phyloP scores from a whole-genome alignment of 371 early-diverging fungal genomes.

The Mortierella sp. region DNA sequence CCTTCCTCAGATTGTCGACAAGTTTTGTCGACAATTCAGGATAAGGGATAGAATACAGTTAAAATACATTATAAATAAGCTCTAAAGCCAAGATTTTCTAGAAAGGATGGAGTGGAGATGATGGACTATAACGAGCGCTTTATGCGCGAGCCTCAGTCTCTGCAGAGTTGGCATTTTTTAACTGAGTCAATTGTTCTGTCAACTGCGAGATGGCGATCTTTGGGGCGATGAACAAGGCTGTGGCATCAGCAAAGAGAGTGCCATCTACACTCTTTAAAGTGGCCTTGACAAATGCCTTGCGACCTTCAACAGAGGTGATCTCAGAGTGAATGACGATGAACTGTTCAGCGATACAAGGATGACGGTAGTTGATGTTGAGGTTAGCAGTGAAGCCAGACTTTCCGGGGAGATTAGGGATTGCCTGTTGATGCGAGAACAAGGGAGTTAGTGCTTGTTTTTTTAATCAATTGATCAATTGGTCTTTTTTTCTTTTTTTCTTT shows the following conservation, averaged over 20 bases:
- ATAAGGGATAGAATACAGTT: too few species aligned
- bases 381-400: conserved; percentile 82
- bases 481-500: background rate
- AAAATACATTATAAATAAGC: too few species aligned
- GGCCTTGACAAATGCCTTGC: conserved; percentile 79
- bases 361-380: conserved; percentile 79
- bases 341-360: conserved; percentile 72
- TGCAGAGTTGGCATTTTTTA: conserved; percentile 2
- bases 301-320: conserved; percentile 72
- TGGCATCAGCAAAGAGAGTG: conserved; percentile 65
- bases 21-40: too few species aligned
- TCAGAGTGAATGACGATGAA: conserved; percentile 70
- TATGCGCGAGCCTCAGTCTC: conserved; percentile 9
- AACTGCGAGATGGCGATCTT: conserved; percentile 42
- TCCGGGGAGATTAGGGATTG: conserved; percentile 71
- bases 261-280: conserved; percentile 71
- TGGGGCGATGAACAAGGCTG: conserved; percentile 67
- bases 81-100: too few species aligned
- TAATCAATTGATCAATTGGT: background rate
- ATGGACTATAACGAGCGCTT: background rate
- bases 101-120: too few species aligned
- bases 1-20: too few species aligned
- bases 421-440: conserved; percentile 44
- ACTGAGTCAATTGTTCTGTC: conserved; percentile 31
- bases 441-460: background rate